Evolutionary conservation across 257 asterid genomes (phyloP), one percentile per base, ranked within the genome.

Genomic region (Misopates orontium): DNA sequence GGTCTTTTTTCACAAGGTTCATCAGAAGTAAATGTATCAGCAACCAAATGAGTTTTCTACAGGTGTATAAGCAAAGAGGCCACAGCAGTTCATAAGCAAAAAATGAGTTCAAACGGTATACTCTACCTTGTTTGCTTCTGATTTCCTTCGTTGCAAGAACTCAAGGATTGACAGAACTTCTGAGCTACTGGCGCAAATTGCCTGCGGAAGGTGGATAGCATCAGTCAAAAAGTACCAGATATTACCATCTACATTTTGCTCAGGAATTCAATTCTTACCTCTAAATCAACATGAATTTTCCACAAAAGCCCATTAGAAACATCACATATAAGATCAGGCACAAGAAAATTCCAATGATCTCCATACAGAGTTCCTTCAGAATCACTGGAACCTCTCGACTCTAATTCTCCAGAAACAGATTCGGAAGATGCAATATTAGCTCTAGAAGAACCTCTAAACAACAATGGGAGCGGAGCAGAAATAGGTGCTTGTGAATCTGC

Each of bases 381-480:
- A 60, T 74, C 87, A 51, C 72, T 75, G 45, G 72, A 73, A 67
- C 58, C 71, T 58, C 68, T 72, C 11, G 80, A 67, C 51, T 75
- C 88, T 60, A 80, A 78, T 41, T 78, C 65, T 64, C 76, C 83
- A 60, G 75, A 75, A 53, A 66, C 62, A 50, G 82, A 57, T 73
- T 83, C 92, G 70, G 86, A 71, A 69, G 83, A 71, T 44, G 82
- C 72, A 53, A 58, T 66, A 71, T 67, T 74, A 66, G 89, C 81
- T 70, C 79, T 85, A 32, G 89, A 75, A 49, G 59, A 73, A 62
- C 95, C 90, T 83, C 96, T 86, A 80, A 93, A 67, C 73, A 86
- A 78, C 31, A 93, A 77, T 28, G 99, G 99, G 75, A 93, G 96
- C 3, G 99, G 99, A 73, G 99, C 97, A 69, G 99, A 93, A 18